These are phyloP conservation scores for Xerocomellus dryophilus DNA, from an alignment of 768 basidiomycete species.

Conservation along the genomic window DNA sequence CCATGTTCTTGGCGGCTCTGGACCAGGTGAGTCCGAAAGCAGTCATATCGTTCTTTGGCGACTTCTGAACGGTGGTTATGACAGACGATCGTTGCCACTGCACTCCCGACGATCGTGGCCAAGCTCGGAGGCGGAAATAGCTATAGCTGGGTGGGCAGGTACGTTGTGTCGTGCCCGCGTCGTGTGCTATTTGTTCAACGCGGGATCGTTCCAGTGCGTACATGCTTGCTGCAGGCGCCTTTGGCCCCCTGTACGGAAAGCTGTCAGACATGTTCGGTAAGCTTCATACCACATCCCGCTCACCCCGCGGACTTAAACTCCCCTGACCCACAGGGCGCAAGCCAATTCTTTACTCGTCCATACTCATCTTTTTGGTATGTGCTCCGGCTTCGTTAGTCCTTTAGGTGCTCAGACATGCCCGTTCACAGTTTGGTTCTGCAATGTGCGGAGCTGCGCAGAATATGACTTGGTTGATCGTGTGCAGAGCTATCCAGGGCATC, in stretches of 20 bases:
- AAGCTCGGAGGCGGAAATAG: conserved; percentile 58
- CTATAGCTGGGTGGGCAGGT: conserved; percentile 78
- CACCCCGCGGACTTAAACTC: conserved; percentile 20
- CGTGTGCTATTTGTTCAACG: neutral
- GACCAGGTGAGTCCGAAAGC: conserved; percentile 46
- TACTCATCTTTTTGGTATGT: conserved; percentile 65
- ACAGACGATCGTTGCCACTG: conserved; percentile 71
- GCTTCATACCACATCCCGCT: neutral
- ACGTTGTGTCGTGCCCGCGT: conserved; percentile 8
- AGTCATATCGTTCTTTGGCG: neutral
- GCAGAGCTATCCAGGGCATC: conserved; percentile 78
- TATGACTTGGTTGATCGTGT: conserved; percentile 75
- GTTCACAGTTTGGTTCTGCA: conserved; percentile 64
- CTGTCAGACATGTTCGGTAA: conserved; percentile 57
- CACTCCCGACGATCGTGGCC: conserved; percentile 71
- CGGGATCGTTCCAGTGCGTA: conserved; percentile 54
- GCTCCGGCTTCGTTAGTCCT: neutral
- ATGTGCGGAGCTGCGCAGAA: conserved; percentile 78
- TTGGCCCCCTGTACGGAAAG: conserved; percentile 77
- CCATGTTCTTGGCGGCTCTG: conserved; percentile 43
- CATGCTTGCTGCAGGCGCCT: conserved; percentile 61
- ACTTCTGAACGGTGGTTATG: neutral
- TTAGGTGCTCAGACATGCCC: neutral
- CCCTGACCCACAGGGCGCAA: conserved; percentile 51
- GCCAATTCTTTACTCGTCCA: conserved; percentile 63